These are phyloP conservation scores for Candolleomyces efflorescens DNA, from an alignment of 768 basidiomycete species.

Conservation along the genomic window DNA sequence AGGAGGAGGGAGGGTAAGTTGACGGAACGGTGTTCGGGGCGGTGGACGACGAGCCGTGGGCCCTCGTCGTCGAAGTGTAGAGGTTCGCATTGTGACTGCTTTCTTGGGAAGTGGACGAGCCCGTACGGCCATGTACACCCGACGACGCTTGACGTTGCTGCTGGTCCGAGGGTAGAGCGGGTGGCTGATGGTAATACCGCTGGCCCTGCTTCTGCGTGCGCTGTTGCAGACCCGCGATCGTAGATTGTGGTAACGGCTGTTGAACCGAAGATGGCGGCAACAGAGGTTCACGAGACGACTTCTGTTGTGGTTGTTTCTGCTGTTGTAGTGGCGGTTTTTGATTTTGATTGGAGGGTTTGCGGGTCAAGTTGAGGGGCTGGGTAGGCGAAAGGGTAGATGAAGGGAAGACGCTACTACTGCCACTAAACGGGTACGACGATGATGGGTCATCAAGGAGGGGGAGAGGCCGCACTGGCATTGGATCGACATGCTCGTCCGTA, in stretches of 20 bases:
- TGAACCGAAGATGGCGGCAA: neutral
- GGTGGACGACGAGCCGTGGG: neutral
- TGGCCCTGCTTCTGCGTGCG: neutral
- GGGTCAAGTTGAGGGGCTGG: too few species aligned
- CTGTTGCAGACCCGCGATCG: neutral
- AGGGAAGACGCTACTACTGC: too few species aligned
- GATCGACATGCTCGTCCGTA: neutral
- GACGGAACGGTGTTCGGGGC: neutral
- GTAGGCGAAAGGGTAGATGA: too few species aligned
- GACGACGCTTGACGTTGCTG: neutral
- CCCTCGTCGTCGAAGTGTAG: neutral
- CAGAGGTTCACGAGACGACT: neutral
- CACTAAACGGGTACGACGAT: too few species aligned
- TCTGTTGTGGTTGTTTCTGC: too few species aligned
- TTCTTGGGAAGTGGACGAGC: neutral
- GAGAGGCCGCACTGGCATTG: too few species aligned
- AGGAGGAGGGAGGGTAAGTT: neutral
- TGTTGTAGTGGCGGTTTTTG: too few species aligned
- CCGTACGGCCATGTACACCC: neutral
- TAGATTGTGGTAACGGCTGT: neutral
- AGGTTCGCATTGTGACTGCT: neutral
- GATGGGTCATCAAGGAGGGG: too few species aligned
- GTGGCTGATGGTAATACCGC: neutral
- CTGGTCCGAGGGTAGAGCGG: neutral
- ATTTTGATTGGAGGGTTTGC: too few species aligned